phyloP scores from a whole-genome alignment of 176 grass and related monocot genomes.

The Juncus inflexus region DNA sequence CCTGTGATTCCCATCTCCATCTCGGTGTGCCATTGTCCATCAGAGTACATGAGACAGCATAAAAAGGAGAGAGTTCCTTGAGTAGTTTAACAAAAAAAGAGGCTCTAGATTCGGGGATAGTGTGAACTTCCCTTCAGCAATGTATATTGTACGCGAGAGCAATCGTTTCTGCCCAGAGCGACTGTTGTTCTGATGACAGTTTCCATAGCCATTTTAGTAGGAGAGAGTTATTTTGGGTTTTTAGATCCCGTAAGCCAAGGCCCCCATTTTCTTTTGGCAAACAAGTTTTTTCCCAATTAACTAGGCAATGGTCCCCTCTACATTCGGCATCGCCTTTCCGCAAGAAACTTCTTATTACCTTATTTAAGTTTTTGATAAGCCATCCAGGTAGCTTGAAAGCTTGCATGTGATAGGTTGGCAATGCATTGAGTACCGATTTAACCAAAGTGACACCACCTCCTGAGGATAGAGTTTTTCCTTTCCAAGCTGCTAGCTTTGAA shows the following conservation, averaged over 20 bases:
- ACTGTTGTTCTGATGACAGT: neutral
- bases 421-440: neutral
- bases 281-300: neutral
- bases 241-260: neutral
- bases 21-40: no score
- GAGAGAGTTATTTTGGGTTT: neutral
- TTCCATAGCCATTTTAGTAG: neutral
- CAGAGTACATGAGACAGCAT: neutral
- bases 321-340: neutral
- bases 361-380: neutral
- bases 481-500: neutral
- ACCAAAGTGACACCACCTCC: neutral
- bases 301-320: neutral
- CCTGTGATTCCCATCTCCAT: no score
- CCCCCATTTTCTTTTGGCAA: neutral
- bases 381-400: neutral
- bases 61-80: neutral
- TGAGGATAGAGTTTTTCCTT: neutral
- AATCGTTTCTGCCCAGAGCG: neutral
- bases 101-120: neutral
- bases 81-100: no score
- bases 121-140: neutral
- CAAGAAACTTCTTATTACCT: neutral
- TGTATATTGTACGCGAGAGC: neutral
- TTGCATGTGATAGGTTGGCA: neutral